A percentile compares a stretch with the other conserved stretches of the same genome.
phyloP scores from a whole-genome alignment of 2,329 filamentous ascomycete genomes.

The Leptodontidium sp. region DNA sequence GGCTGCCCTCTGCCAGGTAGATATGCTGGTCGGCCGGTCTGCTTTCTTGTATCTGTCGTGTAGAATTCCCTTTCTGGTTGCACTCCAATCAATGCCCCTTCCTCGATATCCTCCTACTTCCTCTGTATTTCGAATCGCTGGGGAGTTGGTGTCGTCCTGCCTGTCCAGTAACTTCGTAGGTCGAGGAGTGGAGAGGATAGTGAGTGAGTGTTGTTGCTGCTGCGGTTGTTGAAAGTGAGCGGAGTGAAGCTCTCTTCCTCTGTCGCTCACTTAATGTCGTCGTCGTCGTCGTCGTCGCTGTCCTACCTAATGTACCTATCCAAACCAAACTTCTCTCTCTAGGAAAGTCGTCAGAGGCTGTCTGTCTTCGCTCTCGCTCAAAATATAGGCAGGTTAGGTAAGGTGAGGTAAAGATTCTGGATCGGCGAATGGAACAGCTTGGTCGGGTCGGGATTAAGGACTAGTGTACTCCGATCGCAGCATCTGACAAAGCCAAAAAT shows the following conservation, averaged over 20 bases:
- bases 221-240: not conserved
- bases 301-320: not conserved
- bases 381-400: not conserved
- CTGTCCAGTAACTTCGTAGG: too few species aligned
- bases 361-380: not conserved
- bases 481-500: conserved; percentile 10
- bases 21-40: conserved; percentile 12
- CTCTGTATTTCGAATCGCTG: not conserved
- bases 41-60: conserved; percentile 3
- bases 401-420: conserved; percentile 7
- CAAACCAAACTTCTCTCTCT: not conserved
- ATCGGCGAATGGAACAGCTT: conserved; percentile 10
- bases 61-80: not conserved
- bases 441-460: conserved; percentile 8
- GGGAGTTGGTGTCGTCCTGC: not conserved
- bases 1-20: conserved; percentile 14
- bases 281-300: not conserved
- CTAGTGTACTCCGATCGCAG: not conserved
- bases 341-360: conserved; percentile 14
- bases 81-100: not conserved
- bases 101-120: not conserved
- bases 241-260: not conserved
- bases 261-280: not conserved
- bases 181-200: not conserved
- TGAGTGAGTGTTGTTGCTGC: too few species aligned